Conservation (phyloP, 2,329 filamentous ascomycete species). For the Monosporascus sp. region DNA sequence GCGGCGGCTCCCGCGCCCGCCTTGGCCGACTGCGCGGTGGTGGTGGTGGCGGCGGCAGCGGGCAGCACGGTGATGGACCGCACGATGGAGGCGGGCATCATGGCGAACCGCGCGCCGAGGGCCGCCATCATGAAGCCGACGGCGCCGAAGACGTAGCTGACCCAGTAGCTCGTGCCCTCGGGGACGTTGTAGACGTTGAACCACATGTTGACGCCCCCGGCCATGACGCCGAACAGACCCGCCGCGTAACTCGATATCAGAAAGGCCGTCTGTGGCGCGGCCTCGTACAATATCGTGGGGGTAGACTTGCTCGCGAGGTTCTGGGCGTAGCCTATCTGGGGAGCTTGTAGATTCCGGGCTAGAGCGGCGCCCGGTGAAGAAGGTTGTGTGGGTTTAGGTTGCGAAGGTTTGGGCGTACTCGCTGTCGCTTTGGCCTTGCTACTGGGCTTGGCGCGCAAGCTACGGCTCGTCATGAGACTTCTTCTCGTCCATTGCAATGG, state of each 20-base stretch:
- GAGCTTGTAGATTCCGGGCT: constrained; percentile 10
- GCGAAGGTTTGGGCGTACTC: not conserved
- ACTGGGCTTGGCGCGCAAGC: not conserved
- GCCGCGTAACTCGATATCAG: constrained; percentile 54
- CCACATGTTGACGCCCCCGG: constrained; percentile 45
- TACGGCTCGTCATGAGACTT: not conserved
- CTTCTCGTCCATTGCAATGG: not conserved
- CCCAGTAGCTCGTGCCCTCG: constrained; percentile 48
- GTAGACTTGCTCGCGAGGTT: constrained; percentile 50
- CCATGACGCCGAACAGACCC: constrained; percentile 46
- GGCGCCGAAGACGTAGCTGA: constrained; percentile 50
- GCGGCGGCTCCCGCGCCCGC: constrained; percentile 6
- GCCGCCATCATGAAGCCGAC: constrained; percentile 55
- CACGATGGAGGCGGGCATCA: constrained; percentile 54
- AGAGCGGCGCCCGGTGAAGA: not conserved
- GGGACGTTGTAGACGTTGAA: constrained; percentile 43
- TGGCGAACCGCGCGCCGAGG: constrained; percentile 55
- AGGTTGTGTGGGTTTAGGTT: not conserved
- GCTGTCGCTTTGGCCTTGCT: constrained; percentile 1
- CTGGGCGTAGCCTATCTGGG: constrained; percentile 43
- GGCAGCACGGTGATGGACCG: constrained; percentile 50
- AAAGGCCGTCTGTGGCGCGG: constrained; percentile 58
- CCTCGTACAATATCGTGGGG: constrained; percentile 58
- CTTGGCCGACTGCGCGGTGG: not conserved
- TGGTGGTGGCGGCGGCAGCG: constrained; percentile 8